Percentiles rank a stretch among this genome's conserved stretches.
Evolutionary conservation across 768 basidiomycete species (phyloP).

Genomic region (Tulasnella sp.): DNA sequence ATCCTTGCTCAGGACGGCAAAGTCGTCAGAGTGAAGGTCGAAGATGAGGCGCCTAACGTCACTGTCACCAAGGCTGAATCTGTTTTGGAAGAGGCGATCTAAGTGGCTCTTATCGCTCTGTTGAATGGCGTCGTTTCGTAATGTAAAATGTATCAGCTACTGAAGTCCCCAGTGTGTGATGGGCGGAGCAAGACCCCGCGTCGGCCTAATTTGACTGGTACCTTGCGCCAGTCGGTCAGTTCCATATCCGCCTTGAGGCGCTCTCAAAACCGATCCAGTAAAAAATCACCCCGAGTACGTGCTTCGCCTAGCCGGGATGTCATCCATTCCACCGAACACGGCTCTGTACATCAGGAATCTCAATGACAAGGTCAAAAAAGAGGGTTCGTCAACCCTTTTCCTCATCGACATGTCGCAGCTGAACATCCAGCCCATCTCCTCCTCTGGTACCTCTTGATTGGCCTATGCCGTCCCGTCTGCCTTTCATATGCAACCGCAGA

Average conservation of each 20-base stretch:
- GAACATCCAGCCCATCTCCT: not conserved
- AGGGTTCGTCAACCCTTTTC: constrained; percentile 26
- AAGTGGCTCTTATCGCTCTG: not conserved
- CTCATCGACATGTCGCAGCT: constrained; percentile 10
- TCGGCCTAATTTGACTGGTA: not conserved
- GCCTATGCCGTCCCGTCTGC: not conserved
- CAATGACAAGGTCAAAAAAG: constrained; percentile 86
- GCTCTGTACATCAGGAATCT: constrained; percentile 90
- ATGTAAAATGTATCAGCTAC: not conserved
- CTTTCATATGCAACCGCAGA: constrained; percentile 33
- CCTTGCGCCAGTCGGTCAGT: not conserved
- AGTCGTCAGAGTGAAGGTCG: constrained; percentile 52
- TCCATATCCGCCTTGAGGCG: not conserved
- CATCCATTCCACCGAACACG: constrained; percentile 60
- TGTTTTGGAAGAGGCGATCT: constrained; percentile 28
- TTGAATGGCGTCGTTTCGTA: not conserved
- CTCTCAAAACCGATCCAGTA: not conserved
- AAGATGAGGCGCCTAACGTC: constrained; percentile 36
- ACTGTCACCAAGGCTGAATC: constrained; percentile 40
- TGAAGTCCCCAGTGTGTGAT: no score
- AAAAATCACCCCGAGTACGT: not conserved
- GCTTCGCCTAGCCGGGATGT: constrained; percentile 16
- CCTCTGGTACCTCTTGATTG: not conserved
- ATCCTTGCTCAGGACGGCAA: constrained; percentile 58
- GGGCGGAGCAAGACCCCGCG: not conserved